A percentile compares a stretch with the other conserved stretches of the same genome.
phyloP scores from a whole-genome alignment of 1,284 basidiomycete genomes.

The Sparassis latifolia region DNA sequence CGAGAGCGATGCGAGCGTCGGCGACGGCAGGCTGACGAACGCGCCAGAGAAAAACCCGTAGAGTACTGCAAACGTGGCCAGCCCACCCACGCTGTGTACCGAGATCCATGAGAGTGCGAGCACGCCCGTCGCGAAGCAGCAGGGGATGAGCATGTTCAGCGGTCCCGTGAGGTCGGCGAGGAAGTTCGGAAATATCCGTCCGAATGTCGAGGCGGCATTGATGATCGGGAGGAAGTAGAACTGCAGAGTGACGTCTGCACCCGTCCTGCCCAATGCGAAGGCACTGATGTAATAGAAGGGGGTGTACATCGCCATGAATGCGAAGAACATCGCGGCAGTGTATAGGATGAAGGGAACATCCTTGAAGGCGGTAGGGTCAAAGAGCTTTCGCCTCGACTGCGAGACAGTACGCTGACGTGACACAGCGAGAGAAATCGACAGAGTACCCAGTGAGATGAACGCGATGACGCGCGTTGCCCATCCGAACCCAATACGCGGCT shows the following conservation, averaged over 20 bases:
- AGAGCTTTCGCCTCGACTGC: background rate
- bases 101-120: slow-evolving; percentile 20
- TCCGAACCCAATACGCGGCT: slow-evolving; percentile 7
- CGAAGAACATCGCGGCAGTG: slow-evolving; percentile 3
- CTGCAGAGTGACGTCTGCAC: slow-evolving; percentile 1
- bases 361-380: slow-evolving; percentile 2
- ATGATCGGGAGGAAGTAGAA: slow-evolving; percentile 16
- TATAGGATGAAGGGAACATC: slow-evolving; percentile 6
- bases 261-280: slow-evolving; percentile 1
- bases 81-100: slow-evolving; percentile 10
- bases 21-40: slow-evolving; percentile 5
- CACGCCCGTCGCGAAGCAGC: slow-evolving; percentile 5
- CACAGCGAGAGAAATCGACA: slow-evolving; percentile 2
- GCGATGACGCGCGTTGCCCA: slow-evolving; percentile 9
- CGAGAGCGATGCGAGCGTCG: slow-evolving; percentile 3
- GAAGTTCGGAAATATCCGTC: slow-evolving; percentile 15
- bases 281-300: slow-evolving; percentile 8
- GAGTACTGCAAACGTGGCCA: slow-evolving; percentile 16
- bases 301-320: slow-evolving; percentile 7
- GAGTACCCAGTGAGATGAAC: slow-evolving; percentile 6
- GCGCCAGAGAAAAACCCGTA: slow-evolving; percentile 23
- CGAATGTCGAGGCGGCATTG: slow-evolving; percentile 13
- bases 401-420: slow-evolving; percentile 3
- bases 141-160: slow-evolving; percentile 16
- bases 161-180: slow-evolving; percentile 16